Evolutionary conservation across 2,329 filamentous ascomycete species (phyloP).

Genomic region (Dothideomycetidae sp.): DNA sequence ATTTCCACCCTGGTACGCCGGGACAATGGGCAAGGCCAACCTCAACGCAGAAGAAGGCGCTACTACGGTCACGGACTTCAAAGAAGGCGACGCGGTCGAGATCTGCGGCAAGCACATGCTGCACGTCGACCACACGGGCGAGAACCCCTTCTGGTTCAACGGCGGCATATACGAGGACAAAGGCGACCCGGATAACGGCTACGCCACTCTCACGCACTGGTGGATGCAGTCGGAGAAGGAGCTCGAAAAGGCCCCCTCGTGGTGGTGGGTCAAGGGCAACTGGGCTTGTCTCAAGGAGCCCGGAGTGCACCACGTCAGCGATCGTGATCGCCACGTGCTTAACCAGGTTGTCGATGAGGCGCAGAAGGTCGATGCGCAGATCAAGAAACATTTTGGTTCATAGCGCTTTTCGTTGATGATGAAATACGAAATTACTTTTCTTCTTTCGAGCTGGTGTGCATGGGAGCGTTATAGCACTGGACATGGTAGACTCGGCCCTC

Average conservation of each 20-base stretch:
- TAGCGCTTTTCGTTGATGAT: too few species aligned
- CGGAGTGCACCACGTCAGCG: background rate
- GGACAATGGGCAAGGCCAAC: background rate
- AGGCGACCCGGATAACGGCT: background rate
- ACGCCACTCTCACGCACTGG: background rate
- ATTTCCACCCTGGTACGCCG: background rate
- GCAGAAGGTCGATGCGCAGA: background rate
- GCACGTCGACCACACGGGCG: background rate
- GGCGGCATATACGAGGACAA: background rate
- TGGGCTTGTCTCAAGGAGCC: background rate
- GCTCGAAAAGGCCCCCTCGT: background rate
- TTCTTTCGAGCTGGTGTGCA: too few species aligned
- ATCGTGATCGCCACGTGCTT: background rate
- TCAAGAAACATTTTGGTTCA: too few species aligned
- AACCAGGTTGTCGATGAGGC: background rate
- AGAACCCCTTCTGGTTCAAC: background rate
- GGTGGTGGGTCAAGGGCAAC: background rate
- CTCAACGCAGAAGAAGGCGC: background rate
- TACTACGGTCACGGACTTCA: background rate
- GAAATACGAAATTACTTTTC: too few species aligned
- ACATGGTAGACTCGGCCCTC: too few species aligned
- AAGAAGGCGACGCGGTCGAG: background rate
- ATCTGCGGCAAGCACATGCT: background rate
- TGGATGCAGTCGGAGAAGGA: background rate
- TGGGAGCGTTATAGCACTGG: too few species aligned